These are phyloP conservation scores for Cystobasidiaceae sp. DNA, from an alignment of 1,284 basidiomycete genomes.

Conservation along the genomic window DNA sequence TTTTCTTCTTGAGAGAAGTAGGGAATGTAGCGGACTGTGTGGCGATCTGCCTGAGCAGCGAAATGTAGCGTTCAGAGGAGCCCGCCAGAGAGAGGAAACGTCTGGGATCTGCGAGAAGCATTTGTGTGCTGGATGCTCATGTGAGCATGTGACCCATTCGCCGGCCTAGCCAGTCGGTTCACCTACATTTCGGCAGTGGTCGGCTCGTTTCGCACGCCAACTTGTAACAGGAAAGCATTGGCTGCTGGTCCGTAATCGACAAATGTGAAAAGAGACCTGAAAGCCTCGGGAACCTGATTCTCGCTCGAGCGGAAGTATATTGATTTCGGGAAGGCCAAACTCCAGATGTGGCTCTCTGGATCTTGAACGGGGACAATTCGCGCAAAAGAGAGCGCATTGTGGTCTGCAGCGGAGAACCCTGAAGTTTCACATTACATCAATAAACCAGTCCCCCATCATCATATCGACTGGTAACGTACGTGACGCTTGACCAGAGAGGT, in stretches of 20 bases:
- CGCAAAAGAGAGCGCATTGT: constrained; percentile 44
- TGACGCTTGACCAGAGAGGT: constrained; percentile 57
- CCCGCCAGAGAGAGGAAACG: constrained; percentile 40
- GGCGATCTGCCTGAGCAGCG: constrained; percentile 47
- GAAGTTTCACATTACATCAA: not conserved
- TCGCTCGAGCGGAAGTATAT: constrained; percentile 38
- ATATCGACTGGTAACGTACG: not conserved
- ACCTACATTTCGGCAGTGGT: constrained; percentile 64
- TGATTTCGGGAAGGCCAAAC: constrained; percentile 53
- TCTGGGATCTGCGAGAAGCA: constrained; percentile 42
- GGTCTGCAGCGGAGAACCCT: constrained; percentile 44
- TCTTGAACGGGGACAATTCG: constrained; percentile 49
- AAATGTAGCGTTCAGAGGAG: constrained; percentile 40
- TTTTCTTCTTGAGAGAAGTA: constrained; percentile 31
- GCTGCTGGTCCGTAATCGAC: constrained; percentile 81
- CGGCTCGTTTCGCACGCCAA: constrained; percentile 83
- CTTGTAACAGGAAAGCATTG: constrained; percentile 76
- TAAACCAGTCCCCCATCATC: not conserved
- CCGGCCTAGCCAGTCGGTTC: not conserved
- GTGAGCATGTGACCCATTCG: not conserved
- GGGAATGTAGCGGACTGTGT: constrained; percentile 36
- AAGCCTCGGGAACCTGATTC: constrained; percentile 33
- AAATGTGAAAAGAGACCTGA: constrained; percentile 61
- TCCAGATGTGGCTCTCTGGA: constrained; percentile 45
- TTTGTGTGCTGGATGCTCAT: constrained; percentile 36